Percentiles rank a stretch among this genome's conserved stretches.
phyloP scores from a whole-genome alignment of 139 green algal genomes.

The Coccomyxa sp. region DNA sequence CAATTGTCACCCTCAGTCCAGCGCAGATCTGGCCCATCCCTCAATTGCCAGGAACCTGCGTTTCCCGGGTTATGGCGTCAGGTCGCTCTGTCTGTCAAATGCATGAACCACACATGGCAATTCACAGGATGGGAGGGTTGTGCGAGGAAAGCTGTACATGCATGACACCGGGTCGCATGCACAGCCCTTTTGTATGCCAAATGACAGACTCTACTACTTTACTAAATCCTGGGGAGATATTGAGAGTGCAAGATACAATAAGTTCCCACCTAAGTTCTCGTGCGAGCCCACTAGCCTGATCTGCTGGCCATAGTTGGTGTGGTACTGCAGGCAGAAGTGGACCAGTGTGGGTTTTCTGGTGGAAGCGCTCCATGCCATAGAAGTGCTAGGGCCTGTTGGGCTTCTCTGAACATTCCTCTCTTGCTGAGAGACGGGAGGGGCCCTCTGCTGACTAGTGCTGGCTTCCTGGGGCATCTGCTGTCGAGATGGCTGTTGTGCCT shows the following conservation, averaged over 20 bases:
- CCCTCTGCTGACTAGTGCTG: too few relatives aligned
- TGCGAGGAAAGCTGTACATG: neutral
- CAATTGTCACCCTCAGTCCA: conserved; percentile 46
- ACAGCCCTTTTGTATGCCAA: neutral
- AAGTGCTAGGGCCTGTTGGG: too few relatives aligned
- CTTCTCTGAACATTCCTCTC: too few relatives aligned
- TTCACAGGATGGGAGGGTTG: too few relatives aligned
- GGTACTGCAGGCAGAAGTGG: conserved; percentile 39
- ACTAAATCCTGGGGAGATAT: neutral
- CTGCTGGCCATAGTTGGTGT: conserved; percentile 40
- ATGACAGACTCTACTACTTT: too few relatives aligned
- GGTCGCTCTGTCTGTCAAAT: neutral
- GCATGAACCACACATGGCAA: neutral
- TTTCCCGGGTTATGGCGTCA: neutral
- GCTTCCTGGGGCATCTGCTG: neutral
- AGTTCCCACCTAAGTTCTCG: conserved; percentile 28
- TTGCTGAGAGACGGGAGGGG: too few relatives aligned
- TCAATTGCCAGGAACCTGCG: conserved; percentile 32
- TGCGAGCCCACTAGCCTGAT: conserved; percentile 37
- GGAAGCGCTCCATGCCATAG: neutral
- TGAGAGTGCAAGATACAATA: neutral
- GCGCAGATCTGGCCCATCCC: conserved; percentile 24
- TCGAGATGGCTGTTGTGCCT: neutral
- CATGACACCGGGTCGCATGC: neutral
- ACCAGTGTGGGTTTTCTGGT: neutral